Percentiles rank a stretch among this genome's conserved stretches.
phyloP scores from a whole-genome alignment of 768 basidiomycete genomes.

The Tylopilus felleus region DNA sequence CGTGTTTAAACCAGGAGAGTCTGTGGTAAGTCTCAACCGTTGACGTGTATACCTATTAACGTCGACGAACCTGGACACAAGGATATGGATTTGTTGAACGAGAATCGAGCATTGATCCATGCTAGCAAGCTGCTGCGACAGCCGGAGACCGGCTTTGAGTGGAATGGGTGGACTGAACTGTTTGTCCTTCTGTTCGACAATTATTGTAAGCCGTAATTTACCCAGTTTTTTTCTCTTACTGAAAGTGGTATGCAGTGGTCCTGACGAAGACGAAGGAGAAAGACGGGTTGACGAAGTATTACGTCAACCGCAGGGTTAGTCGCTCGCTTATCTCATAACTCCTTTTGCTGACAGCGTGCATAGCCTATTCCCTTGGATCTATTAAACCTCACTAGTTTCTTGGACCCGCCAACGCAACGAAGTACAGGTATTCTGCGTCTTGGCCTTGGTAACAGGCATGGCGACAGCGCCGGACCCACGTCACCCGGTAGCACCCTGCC shows the following conservation, averaged over 20 bases:
- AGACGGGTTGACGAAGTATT: conserved; percentile 71
- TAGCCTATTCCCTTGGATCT: conserved; percentile 94
- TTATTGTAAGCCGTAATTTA: conserved; percentile 59
- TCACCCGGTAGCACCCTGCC: conserved; percentile 31
- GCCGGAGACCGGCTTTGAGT: conserved; percentile 83
- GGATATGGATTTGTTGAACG: conserved; percentile 89
- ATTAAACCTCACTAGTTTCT: conserved; percentile 79
- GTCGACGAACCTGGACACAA: conserved; percentile 20
- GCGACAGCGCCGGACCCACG: conserved; percentile 23
- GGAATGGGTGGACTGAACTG: conserved; percentile 88
- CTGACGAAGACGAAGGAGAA: conserved; percentile 83
- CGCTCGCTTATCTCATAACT: not conserved
- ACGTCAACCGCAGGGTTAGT: conserved; percentile 76
- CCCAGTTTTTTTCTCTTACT: conserved; percentile 1
- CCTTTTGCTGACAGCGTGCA: not conserved
- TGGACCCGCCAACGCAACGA: conserved; percentile 74
- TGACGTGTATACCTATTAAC: not conserved
- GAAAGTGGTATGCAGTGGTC: conserved; percentile 54
- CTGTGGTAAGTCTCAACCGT: conserved; percentile 42
- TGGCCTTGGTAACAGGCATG: conserved; percentile 41
- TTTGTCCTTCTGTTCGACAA: conserved; percentile 93
- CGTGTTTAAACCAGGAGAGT: conserved; percentile 75
- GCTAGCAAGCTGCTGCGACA: conserved; percentile 81
- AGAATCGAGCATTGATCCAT: conserved; percentile 79
- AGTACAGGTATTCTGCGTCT: conserved; percentile 68